Percentiles rank a stretch among this genome's conserved stretches.
Conservation (phyloP, 2,329 filamentous ascomycete genomes). For the Metarhizium guizhouense region DNA sequence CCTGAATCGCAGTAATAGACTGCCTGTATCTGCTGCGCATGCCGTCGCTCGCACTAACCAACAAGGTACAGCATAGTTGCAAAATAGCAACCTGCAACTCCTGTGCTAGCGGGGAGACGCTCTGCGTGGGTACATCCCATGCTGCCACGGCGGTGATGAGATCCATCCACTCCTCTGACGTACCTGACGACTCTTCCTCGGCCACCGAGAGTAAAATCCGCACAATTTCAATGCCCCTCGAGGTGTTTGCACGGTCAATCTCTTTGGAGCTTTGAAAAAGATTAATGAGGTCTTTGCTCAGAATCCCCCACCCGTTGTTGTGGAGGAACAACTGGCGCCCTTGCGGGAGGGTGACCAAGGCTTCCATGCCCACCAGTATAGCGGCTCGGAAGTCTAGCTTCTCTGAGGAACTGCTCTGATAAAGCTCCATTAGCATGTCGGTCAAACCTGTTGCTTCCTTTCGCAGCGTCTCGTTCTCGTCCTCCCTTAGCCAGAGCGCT, state of each 20-base stretch:
- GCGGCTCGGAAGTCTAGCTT: conserved; percentile 47
- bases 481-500: conserved; percentile 60
- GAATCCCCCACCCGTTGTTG: conserved; percentile 44
- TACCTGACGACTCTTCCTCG: conserved; percentile 34
- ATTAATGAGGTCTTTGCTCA: conserved; percentile 39
- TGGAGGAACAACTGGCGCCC: conserved; percentile 39
- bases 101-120: conserved; percentile 17
- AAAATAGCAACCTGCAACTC: conserved; percentile 46
- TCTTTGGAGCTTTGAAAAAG: conserved; percentile 27
- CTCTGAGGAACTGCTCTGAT: conserved; percentile 27
- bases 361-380: conserved; percentile 51
- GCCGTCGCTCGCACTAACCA: conserved; percentile 35
- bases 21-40: conserved; percentile 41
- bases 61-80: conserved; percentile 45
- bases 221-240: conserved; percentile 46
- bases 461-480: conserved; percentile 51
- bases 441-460: conserved; percentile 48
- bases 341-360: conserved; percentile 38
- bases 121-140: conserved; percentile 30
- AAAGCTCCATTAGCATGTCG: conserved; percentile 57
- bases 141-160: conserved; percentile 42
- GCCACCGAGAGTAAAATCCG: conserved; percentile 44
- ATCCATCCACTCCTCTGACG: conserved; percentile 48
- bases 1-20: conserved; percentile 40
- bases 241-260: conserved; percentile 20